Evolutionary conservation across 1,284 basidiomycete species (phyloP), one percentile per base, ranked within the genome.

Genomic region (Pseudozyma thailandica): DNA sequence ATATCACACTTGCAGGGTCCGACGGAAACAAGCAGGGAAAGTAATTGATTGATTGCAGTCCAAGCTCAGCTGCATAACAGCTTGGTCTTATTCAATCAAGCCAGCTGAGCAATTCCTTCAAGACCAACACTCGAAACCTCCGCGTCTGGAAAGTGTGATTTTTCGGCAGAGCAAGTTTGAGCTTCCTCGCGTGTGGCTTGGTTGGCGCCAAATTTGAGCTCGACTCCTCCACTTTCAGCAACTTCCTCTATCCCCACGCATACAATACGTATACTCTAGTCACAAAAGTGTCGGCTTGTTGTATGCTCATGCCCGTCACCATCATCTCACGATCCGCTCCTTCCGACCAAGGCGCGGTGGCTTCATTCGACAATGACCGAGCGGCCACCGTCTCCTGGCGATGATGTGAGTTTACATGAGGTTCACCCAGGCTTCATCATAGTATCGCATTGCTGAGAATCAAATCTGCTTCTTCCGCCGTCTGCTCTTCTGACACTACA

Each of bases 341-440:
- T 18, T 28, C 21, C n/a, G 9, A 42, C n/a, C n/a, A n/a, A n/a
- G n/a, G n/a, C n/a, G n/a, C n/a, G n/a, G n/a, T n/a, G n/a, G n/a
- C n/a, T n/a, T n/a, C n/a, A 26, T 15, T 13, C 4, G 21, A 31
- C 20, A 35, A 72, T 72, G 69, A 33, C 58, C 16, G 52, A 30
- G 20, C 42, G 50, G 28, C 61, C 71, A 23, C 57, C 71, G 37
- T 73, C 71, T 16, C 61, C 65, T 13, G 65, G 54, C 37, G 64
- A 73, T 28, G 71, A 64, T 47, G 70, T 72, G 33, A 39, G 70
- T 60, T 4, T n/a, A 16, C 27, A 16, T 9, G 25, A 21, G 3
- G 20, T 4, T 41, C 23, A 20, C n/a, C n/a, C n/a, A n/a, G n/a
- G n/a, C n/a, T n/a, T n/a, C n/a, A n/a, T n/a, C n/a, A n/a, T n/a